phyloP scores from a whole-genome alignment of 495 filamentous ascomycete species.

The Daldinia decipiens region DNA sequence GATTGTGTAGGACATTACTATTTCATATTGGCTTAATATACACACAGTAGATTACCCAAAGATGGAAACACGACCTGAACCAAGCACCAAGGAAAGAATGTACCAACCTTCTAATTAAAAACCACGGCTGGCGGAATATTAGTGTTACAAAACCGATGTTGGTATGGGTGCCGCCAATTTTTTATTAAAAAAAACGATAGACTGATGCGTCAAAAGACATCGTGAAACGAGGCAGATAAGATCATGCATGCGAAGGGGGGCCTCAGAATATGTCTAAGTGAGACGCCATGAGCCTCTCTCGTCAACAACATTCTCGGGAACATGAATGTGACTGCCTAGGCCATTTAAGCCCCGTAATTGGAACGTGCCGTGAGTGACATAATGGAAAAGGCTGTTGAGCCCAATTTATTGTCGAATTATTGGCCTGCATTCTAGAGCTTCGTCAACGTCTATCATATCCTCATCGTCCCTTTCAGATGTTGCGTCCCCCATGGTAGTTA shows the following conservation, averaged over 20 bases:
- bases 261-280: neutral
- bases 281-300: neutral
- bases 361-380: neutral
- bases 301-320: neutral
- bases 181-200: neutral
- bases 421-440: constrained; percentile 26
- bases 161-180: neutral
- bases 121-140: neutral
- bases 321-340: neutral
- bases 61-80: neutral
- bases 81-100: neutral
- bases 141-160: neutral
- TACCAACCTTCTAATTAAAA: constrained; percentile 31
- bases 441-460: constrained; percentile 46
- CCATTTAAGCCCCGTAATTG: neutral
- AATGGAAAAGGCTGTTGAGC: neutral
- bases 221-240: neutral
- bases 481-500: constrained; percentile 11
- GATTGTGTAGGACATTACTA: neutral
- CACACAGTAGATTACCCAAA: neutral
- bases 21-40: constrained; percentile 8
- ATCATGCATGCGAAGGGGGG: neutral
- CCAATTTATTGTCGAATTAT: constrained; percentile 36
- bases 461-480: constrained; percentile 36
- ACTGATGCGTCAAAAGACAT: neutral